phyloP scores from a whole-genome alignment of 2,329 filamentous ascomycete genomes.

The Calonectria ilicicola region DNA sequence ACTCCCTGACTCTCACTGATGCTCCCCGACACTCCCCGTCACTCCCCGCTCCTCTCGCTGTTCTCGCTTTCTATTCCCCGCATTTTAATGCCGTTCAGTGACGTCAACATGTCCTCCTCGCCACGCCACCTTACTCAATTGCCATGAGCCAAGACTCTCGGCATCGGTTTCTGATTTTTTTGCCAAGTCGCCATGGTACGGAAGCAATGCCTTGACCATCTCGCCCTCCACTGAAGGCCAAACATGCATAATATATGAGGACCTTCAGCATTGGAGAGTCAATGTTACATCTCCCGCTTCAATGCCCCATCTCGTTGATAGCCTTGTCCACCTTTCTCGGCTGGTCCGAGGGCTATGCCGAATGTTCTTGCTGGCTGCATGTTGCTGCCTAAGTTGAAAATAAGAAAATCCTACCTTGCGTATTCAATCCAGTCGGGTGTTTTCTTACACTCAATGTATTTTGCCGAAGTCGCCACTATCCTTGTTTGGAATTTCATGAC shows the following conservation, averaged over 20 bases:
- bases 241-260: background rate
- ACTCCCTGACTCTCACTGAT: no score
- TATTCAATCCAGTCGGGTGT: background rate
- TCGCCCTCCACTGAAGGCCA: constrained; percentile 1
- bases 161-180: background rate
- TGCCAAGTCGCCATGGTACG: background rate
- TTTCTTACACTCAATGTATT: background rate
- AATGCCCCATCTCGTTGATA: background rate
- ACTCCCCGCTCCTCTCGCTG: constrained; percentile 20
- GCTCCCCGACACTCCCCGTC: background rate
- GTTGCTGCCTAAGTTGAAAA: background rate
- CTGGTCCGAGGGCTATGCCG: background rate
- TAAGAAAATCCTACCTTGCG: background rate
- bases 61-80: constrained; percentile 27
- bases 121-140: constrained; percentile 8
- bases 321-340: background rate
- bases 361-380: background rate
- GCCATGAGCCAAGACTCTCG: background rate
- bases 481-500: background rate
- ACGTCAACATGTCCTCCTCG: constrained; percentile 31
- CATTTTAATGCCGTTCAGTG: constrained; percentile 34
- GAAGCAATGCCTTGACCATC: background rate
- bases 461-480: background rate
- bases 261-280: background rate
- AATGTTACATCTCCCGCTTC: background rate